Base-by-base conservation (phyloP, 2,329 filamentous ascomycete genomes). In the Scedosporium apiospermum region DNA sequence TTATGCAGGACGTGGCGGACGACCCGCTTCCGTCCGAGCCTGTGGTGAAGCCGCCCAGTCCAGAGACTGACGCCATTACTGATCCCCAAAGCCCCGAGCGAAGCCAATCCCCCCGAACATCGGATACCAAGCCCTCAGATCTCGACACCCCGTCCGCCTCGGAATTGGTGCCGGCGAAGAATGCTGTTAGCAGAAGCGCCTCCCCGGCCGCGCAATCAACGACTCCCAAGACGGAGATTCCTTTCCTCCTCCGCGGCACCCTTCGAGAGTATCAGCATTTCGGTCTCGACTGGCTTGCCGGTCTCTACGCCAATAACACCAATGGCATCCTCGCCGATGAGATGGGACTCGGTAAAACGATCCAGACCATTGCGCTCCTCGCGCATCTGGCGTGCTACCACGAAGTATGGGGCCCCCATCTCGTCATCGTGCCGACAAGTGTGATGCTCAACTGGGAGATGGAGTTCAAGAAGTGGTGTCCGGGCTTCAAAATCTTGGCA, bases 401-500 rank as follows among this genome's bases (percentile, higher is more conserved):
- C 71, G 86, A 92, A 69, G 87, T 96, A 4, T 99, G 95, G 96
- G 95, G 96, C 0, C 92, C 95, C 0, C 95, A 99, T 78, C 79
- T 99, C 26, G 91, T 99, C 58, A 89, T 99, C 65, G 95, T 99
- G 1, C 95, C 95, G 1, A 99, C 95, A 2, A 98, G 93, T 74
- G 96, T 99, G 58, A 97, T 99, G 82, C 85, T 99, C 66, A 99
- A 99, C 72, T 99, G 95, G 95, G 96, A 99, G 74, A 98, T 98
- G 89, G 95, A 99, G 75, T 99, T 99, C 82, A 98, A 98, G 72
- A 99, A 99, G 73, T 99, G 93, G 86, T 91, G 93, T 63, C 95
- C 96, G 3, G 93, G 95, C 0, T 99, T 99, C 80, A 98, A 97
- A 72, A 96, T 99, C 63, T 80, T 99, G 64, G 95, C 93, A 0